Conservation (phyloP, 495 filamentous ascomycete species). For the Neurospora sp. region DNA sequence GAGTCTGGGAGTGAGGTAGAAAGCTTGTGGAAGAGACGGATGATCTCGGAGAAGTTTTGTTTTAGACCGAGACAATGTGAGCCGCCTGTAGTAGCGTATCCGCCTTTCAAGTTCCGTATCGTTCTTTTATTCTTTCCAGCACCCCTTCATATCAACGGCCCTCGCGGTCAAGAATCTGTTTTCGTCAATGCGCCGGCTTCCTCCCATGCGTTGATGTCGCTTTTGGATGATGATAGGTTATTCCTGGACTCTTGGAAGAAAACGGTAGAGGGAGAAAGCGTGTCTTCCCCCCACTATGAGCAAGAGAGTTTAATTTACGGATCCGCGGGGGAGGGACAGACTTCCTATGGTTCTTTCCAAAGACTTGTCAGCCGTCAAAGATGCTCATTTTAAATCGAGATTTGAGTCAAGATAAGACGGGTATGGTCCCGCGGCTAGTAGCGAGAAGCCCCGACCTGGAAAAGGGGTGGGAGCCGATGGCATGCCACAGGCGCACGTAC, state of each 20-base stretch:
- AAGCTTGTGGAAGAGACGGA: not conserved
- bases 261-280: not conserved
- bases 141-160: not conserved
- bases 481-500: not conserved
- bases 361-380: not conserved
- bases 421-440: not conserved
- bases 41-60: not conserved
- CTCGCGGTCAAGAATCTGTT: not conserved
- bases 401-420: not conserved
- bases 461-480: not conserved
- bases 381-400: not conserved
- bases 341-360: not conserved
- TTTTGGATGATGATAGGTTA: not conserved
- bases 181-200: not conserved
- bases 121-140: not conserved
- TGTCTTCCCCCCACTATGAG: not conserved
- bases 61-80: not conserved
- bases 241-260: not conserved
- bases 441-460: not conserved
- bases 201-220: not conserved
- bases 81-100: not conserved
- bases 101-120: not conserved
- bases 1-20: not conserved
- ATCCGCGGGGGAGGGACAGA: not conserved
- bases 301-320: not conserved